Conservation (phyloP, 208 protist species). For the Angomonas deanei region DNA sequence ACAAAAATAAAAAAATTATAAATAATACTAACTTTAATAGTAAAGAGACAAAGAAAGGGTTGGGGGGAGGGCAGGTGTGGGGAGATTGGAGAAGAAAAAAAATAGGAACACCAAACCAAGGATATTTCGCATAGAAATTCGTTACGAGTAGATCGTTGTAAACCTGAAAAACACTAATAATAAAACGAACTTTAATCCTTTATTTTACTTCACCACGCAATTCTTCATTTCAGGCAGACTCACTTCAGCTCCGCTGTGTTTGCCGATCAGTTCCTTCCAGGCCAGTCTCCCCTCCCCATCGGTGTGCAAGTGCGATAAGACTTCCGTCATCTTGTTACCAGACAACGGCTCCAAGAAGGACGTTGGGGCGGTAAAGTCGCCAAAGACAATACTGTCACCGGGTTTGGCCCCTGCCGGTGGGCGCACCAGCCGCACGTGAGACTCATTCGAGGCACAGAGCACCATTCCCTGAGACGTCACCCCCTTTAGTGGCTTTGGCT, state of each 20-base stretch:
- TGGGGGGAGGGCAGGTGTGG: not conserved
- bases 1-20: constrained; percentile 1
- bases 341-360: constrained; percentile 26
- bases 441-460: constrained; percentile 77
- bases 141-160: constrained; percentile 15
- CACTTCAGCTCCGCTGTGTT: constrained; percentile 20
- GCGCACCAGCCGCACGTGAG: constrained; percentile 39
- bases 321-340: constrained; percentile 48
- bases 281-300: constrained; percentile 44
- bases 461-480: constrained; percentile 92
- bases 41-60: constrained; percentile 7
- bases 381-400: constrained; percentile 67
- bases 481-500: constrained; percentile 86
- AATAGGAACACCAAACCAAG: not conserved
- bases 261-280: constrained; percentile 53
- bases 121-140: no score
- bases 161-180: constrained; percentile 13
- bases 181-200: not conserved
- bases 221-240: constrained; percentile 26
- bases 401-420: constrained; percentile 55
- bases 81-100: not conserved
- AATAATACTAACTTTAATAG: not conserved
- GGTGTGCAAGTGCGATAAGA: constrained; percentile 55
- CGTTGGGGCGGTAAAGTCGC: constrained; percentile 4
- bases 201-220: constrained; percentile 29